These are phyloP conservation scores for Lecanicillium sp. DNA, from an alignment of 2,329 filamentous ascomycete genomes.

Conservation along the genomic window DNA sequence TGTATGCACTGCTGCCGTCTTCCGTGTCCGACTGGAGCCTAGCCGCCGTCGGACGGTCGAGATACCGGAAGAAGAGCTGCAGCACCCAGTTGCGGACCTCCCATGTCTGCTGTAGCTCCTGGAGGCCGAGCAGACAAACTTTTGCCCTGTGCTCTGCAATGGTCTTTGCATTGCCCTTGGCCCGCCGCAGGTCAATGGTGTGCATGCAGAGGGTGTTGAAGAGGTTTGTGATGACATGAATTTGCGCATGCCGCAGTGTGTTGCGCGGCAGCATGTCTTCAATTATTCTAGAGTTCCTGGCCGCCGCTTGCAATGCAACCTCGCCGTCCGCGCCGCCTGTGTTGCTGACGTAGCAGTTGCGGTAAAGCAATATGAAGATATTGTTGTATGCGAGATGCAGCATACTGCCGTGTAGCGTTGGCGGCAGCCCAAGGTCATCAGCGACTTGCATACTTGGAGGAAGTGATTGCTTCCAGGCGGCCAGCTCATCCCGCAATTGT, in stretches of 20 bases:
- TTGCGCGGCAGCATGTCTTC: slow-evolving; percentile 38
- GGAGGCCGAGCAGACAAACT: slow-evolving; percentile 36
- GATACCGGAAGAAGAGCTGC: slow-evolving; percentile 38
- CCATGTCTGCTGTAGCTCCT: slow-evolving; percentile 41
- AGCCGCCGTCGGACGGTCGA: slow-evolving; percentile 35
- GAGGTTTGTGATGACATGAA: slow-evolving; percentile 39
- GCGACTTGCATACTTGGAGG: slow-evolving; percentile 14
- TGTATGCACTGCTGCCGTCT: not conserved
- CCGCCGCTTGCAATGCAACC: slow-evolving; percentile 35
- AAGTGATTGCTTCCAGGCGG: slow-evolving; percentile 29
- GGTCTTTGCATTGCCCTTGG: slow-evolving; percentile 28
- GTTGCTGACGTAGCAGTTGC: slow-evolving; percentile 30
- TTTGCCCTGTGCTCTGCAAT: slow-evolving; percentile 39
- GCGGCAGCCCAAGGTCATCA: slow-evolving; percentile 17
- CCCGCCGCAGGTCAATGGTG: slow-evolving; percentile 31
- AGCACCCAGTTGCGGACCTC: slow-evolving; percentile 40
- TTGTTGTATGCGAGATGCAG: slow-evolving; percentile 40
- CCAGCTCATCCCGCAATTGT: slow-evolving; percentile 25
- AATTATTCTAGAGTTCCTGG: slow-evolving; percentile 35
- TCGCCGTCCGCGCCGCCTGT: slow-evolving; percentile 25
- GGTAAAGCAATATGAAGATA: slow-evolving; percentile 35
- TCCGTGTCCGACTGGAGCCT: slow-evolving; percentile 17
- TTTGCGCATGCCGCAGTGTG: slow-evolving; percentile 31
- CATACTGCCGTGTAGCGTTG: slow-evolving; percentile 29
- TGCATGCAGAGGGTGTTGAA: slow-evolving; percentile 42